Base-by-base conservation (phyloP, 306 rosid genomes). In the Cyclanthera cordifolia region DNA sequence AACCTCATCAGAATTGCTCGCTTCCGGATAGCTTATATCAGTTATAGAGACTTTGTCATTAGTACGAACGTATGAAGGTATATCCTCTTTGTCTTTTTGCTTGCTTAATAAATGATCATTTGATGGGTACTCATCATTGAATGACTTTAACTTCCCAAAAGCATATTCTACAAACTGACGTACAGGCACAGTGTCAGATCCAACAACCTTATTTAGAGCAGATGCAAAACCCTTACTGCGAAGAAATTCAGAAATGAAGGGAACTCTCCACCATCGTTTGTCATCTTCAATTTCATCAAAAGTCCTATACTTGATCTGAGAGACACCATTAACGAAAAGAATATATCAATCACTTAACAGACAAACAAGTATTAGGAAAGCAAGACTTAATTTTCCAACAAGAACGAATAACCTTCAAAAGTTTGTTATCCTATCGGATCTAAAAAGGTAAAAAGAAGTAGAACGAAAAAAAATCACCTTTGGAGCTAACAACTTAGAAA, bases 111-210 rank as follows among this genome's bases (percentile, higher is more conserved):
- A 55, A 76, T 52, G 63, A 54, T 73, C 84, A 77, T 78, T 84
- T 73, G 17, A 77, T 73, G 77, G 81, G 58, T 86, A 43, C 51
- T 81, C 79, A 63, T 84, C 79, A 78, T 85, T 87, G 79, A 87
- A 87, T 49, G 96, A 81, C 84, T 85, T 87, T 52, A 92, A 64
- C 81, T 87, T 92, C 70, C 95, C 96, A 80, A 92, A 92, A 69
- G 96, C 95, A 82, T 85, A 92, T 70, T 85, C 86, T 77, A 86
- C 98, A 83, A 92, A 92, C 77, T 89, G 93, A 47, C 91, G 84
- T 16, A 88, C 93, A 71, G 86, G 93, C 52, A 92, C 95, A 45
- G 95, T 78, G 64, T 92, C 92, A 32, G 96, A 85, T 64, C 96
- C 98, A 66, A 63, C 79, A 73, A 83, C 70, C 81, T 46, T 83